Conservation (phyloP, 371 early-diverging fungal species). For the Mucor indicus region DNA sequence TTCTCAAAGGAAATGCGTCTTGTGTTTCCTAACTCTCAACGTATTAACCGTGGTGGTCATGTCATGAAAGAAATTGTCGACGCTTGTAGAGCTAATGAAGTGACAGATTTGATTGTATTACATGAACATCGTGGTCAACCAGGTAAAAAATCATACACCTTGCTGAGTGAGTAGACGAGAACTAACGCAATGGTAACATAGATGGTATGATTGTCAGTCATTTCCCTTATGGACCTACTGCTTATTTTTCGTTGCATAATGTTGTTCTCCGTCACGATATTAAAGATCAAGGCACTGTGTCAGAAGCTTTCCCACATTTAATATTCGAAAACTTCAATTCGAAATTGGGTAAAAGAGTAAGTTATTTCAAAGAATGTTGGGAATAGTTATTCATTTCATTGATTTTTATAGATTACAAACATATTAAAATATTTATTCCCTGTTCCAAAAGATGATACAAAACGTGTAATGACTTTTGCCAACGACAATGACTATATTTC, state of each 20-base stretch:
- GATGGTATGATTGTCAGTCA: constrained; percentile 96
- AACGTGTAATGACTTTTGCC: constrained; percentile 95
- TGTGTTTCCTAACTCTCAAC: constrained; percentile 95
- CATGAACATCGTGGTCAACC: constrained; percentile 99
- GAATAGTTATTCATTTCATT: background rate
- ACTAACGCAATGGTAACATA: constrained; percentile 4
- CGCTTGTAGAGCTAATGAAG: constrained; percentile 92
- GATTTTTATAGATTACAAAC: constrained; percentile 63
- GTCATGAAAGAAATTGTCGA: constrained; percentile 95
- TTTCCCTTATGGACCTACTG: constrained; percentile 98
- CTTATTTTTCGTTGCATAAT: constrained; percentile 96
- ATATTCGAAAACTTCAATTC: constrained; percentile 93
- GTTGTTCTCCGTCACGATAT: constrained; percentile 97
- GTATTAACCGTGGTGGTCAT: constrained; percentile 97
- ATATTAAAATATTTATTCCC: constrained; percentile 96
- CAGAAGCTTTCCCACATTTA: constrained; percentile 94
- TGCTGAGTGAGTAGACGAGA: background rate
- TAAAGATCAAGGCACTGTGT: constrained; percentile 92
- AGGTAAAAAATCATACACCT: constrained; percentile 36
- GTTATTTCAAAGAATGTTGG: background rate
- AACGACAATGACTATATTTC: constrained; percentile 97
- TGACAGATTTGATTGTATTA: constrained; percentile 94
- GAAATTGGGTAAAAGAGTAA: constrained; percentile 83
- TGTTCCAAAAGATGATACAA: constrained; percentile 94
- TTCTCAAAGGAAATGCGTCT: constrained; percentile 98